Evolutionary conservation across 2,329 filamentous ascomycete species (phyloP).

Genomic region (Cyclaneusma minus): DNA sequence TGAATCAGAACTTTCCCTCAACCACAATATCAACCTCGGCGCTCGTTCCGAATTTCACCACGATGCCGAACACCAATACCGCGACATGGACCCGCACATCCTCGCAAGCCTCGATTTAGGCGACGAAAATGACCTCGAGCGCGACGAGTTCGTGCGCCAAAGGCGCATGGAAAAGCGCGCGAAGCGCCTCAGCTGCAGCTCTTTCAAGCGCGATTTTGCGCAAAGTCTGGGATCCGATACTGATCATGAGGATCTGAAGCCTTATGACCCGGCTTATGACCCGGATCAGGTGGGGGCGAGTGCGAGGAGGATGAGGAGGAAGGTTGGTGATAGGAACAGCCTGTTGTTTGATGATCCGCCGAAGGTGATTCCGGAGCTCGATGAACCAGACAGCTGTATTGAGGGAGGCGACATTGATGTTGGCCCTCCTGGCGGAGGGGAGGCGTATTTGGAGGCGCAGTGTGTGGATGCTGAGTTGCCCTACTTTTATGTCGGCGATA

Average conservation of each 20-base stretch:
- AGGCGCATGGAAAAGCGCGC: constrained; percentile 11
- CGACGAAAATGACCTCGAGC: constrained; percentile 1
- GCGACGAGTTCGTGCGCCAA: background rate
- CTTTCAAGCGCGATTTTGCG: constrained; percentile 16
- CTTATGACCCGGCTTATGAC: constrained; percentile 11
- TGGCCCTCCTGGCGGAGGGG: too few species aligned
- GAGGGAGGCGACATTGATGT: too few species aligned
- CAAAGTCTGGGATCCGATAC: constrained; percentile 19
- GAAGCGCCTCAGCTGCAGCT: constrained; percentile 15
- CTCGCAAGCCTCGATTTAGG: constrained; percentile 8
- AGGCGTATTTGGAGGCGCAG: too few species aligned
- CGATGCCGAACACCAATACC: constrained; percentile 5
- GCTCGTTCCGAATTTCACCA: too few species aligned
- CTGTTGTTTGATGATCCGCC: constrained; percentile 19
- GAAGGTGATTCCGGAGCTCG: constrained; percentile 17
- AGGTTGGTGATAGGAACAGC: constrained; percentile 14
- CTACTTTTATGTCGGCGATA: too few species aligned
- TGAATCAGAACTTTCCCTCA: constrained; percentile 12
- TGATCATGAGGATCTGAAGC: constrained; percentile 18
- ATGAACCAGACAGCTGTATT: constrained; percentile 18
- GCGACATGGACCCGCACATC: constrained; percentile 11
- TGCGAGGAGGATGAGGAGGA: constrained; percentile 17
- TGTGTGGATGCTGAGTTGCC: too few species aligned
- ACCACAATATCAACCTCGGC: background rate
- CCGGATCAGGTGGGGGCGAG: constrained; percentile 16